Conservation (phyloP, 768 basidiomycete genomes). For the Nidularia pulvinata region DNA sequence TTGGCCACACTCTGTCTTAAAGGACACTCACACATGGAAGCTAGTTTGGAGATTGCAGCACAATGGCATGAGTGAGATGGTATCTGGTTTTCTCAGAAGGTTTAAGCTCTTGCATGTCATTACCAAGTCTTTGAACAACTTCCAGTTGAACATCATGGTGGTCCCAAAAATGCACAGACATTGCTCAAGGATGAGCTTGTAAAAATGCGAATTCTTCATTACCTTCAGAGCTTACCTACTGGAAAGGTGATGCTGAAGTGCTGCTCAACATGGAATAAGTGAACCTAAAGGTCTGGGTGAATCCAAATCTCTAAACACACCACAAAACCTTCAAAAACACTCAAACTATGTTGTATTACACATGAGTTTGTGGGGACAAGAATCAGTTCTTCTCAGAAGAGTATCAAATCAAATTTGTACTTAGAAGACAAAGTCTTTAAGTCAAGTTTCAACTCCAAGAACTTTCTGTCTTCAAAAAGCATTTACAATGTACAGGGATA, state of each 20-base stretch:
- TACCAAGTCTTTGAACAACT: slow-evolving; percentile 33
- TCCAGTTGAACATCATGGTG: slow-evolving; percentile 21
- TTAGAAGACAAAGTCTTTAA: no score
- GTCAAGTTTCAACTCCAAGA: no score
- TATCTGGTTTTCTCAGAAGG: slow-evolving; percentile 18
- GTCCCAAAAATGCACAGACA: slow-evolving; percentile 7
- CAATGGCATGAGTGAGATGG: slow-evolving; percentile 34
- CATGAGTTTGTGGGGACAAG: no score
- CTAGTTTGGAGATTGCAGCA: slow-evolving; percentile 28
- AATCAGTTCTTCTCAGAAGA: no score
- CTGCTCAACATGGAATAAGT: no score
- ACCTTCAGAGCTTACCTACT: slow-evolving; percentile 10
- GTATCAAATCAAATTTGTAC: no score
- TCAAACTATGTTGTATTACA: no score
- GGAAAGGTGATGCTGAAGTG: slow-evolving; percentile 17
- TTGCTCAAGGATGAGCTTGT: slow-evolving; percentile 19
- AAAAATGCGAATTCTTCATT: slow-evolving; percentile 6
- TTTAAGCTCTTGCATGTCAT: slow-evolving; percentile 26
- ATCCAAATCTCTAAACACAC: no score
- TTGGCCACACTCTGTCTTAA: slow-evolving; percentile 32
- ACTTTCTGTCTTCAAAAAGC: no score
- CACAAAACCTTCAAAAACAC: no score
- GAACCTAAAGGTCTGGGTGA: no score
- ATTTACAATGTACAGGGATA: no score
- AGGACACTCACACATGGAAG: slow-evolving; percentile 17